Base-by-base conservation (phyloP, 176 grass and related monocot genomes). In the Puccinellia tenuiflora region DNA sequence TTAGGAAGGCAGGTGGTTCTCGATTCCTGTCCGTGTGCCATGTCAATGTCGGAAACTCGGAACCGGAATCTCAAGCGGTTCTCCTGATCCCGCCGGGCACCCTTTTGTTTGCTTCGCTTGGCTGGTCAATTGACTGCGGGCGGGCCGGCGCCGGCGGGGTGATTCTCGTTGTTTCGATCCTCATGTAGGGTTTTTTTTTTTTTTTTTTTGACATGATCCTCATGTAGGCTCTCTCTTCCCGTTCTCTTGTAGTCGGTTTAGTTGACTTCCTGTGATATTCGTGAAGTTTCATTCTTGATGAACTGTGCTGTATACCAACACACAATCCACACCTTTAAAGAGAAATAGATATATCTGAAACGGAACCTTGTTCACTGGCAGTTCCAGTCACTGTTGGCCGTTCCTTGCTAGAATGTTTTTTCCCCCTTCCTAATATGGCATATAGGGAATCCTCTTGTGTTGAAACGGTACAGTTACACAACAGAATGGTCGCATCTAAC, bases 11-110 rank as follows among this genome's bases (percentile, higher is more conserved):
- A 8, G 52, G 52, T 53, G 51, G 17, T 17, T 17, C 52, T 55
- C 39, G 38, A 43, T 50, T 72, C 22, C 34, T 72, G 39, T 57
- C 80, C 51, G 60, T 20, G 79, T 68, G 31, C n/a, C 65, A 40
- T 79, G 76, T 68, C 60, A n/a, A 24, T 85, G 77, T 60, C 55
- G 17, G 59, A 68, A 47, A 57, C 37, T 60, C 55, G 17, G 59
- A 68, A 47, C 68, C 37, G 18, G 66, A 42, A 25, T 42, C 66
- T n/a, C 66, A 13, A 70, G 5, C 38, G 67, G 38, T 25, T 25
- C 13, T 39, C 12, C 11, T 13, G 21, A 7, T 25, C 67, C 38
- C 22, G 6, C 67, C 22, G 6, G 38, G 15, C 21, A 43, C 38
- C 21, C n/a, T 43, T 38, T 3, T 8, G n/a, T 42, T 38, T 43